phyloP scores from a whole-genome alignment of 768 basidiomycete genomes.

The Favolaschia claudopus region DNA sequence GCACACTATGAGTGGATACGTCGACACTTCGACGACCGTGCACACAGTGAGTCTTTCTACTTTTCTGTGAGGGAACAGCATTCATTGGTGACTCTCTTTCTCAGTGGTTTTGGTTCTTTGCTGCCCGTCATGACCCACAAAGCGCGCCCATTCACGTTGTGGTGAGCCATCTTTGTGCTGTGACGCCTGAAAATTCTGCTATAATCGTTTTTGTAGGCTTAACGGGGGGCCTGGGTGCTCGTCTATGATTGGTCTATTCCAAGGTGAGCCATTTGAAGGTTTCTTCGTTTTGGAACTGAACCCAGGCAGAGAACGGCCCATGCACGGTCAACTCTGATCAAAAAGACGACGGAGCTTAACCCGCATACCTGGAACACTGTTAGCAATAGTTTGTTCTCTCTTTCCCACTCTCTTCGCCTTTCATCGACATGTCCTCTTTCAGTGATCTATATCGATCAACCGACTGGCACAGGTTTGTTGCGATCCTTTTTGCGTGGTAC shows the following conservation, averaged over 20 bases:
- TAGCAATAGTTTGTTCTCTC: slow-evolving; percentile 56
- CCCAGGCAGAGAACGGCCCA: slow-evolving; percentile 49
- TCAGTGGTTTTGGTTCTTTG: slow-evolving; percentile 66
- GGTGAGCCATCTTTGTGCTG: slow-evolving; percentile 35
- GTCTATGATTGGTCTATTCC: slow-evolving; percentile 42
- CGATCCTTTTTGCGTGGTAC: no score
- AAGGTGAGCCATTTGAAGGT: slow-evolving; percentile 17
- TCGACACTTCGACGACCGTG: slow-evolving; percentile 63
- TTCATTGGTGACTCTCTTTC: background rate
- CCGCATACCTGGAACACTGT: slow-evolving; percentile 61
- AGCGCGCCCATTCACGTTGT: slow-evolving; percentile 58
- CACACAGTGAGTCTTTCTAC: slow-evolving; percentile 53
- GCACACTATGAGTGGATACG: slow-evolving; percentile 66
- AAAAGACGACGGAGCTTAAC: slow-evolving; percentile 46
- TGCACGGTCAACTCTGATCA: slow-evolving; percentile 50
- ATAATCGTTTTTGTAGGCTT: slow-evolving; percentile 16
- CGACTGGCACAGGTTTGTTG: slow-evolving; percentile 55
- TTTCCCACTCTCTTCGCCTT: slow-evolving; percentile 34
- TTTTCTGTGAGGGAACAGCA: background rate
- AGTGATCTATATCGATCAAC: slow-evolving; percentile 62
- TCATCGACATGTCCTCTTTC: slow-evolving; percentile 28
- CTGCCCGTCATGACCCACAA: slow-evolving; percentile 51
- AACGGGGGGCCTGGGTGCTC: slow-evolving; percentile 49
- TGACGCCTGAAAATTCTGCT: slow-evolving; percentile 2
- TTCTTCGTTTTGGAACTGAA: background rate